Evolutionary conservation across 495 filamentous ascomycete genomes (phyloP), one percentile per base, ranked within the genome.

Genomic region (Monascus purpureus): DNA sequence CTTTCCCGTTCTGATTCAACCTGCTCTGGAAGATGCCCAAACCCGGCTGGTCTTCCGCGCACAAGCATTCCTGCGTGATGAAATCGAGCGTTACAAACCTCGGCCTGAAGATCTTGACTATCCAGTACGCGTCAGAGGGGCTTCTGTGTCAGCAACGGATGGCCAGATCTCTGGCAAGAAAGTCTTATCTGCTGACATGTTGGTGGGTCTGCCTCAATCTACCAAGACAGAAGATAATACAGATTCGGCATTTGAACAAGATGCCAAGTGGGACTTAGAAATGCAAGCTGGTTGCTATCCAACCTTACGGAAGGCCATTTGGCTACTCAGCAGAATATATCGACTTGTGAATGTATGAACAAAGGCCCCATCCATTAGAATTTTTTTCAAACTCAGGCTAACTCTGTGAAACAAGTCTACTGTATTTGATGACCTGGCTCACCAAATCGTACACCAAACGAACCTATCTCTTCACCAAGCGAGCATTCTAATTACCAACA

Each of bases 291-390:
- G 57, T 9, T 70, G 60, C 72, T 82, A 66, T 62, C 80, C 81
- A 0, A 80, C 82, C 0, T 57, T 85, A 13, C 71, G 75, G 39
- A 79, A 76, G 42, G 82, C 83, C 0, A 76, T 90, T 13, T 83
- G 83, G 69, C 72, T 93, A 1, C 67, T 93, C 7, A 80, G 75
- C 43, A 66, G 81, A 47, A 88, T 90, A 42, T 87, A 93, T 50
- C 79, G 82, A 46, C 63, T 82, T 49, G 73, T 88, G 17, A 77
- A 85, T 55, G 81, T 80, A 58, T 52, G 71, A 70, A 35, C 22
- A 16, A 37, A 35, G 17, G 32, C 22, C 9, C 25, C 45, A 14
- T 16, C 35, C 19, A 39, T 63, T 15, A 5, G 5, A 22, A n/a
- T 40, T 52, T 13, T 43, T 49, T 18, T 25, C 1, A 2, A 8